phyloP scores from a whole-genome alignment of 2,329 filamentous ascomycete genomes.

The Aspergillus tanneri region DNA sequence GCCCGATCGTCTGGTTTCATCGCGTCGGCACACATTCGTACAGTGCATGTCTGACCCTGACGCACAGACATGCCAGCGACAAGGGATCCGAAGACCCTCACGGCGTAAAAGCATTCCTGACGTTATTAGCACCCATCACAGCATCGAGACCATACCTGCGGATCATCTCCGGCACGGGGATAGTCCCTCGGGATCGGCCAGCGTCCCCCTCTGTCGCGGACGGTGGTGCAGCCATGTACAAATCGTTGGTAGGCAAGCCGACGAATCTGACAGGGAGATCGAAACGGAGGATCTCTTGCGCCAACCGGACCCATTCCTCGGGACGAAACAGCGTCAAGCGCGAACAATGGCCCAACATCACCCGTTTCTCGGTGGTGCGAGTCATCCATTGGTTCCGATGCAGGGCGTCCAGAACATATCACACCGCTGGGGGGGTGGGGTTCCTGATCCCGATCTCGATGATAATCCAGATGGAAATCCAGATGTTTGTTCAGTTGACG shows the following conservation, averaged over 20 bases:
- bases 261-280: constrained; percentile 64
- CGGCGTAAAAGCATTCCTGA: constrained; percentile 73
- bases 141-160: constrained; percentile 57
- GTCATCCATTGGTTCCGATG: constrained; percentile 51
- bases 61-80: constrained; percentile 60
- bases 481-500: constrained; percentile 55
- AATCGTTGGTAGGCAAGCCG: constrained; percentile 67
- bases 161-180: constrained; percentile 62
- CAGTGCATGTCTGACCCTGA: constrained; percentile 67
- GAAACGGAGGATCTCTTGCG: constrained; percentile 46
- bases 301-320: constrained; percentile 53
- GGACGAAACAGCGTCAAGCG: constrained; percentile 58
- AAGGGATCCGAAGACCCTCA: constrained; percentile 67
- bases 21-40: constrained; percentile 54
- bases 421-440: constrained; percentile 57
- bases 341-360: constrained; percentile 68
- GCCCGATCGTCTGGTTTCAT: constrained; percentile 15
- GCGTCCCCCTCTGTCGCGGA: constrained; percentile 9
- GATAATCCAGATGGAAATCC: constrained; percentile 73
- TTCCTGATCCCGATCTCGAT: constrained; percentile 52
- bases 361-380: constrained; percentile 45
- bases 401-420: constrained; percentile 55
- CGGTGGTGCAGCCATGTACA: constrained; percentile 66
- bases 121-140: constrained; percentile 67
- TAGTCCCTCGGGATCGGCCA: constrained; percentile 56